These are phyloP conservation scores for Penicillium glabrum DNA, from an alignment of 2,329 filamentous ascomycete species.

Conservation along the genomic window DNA sequence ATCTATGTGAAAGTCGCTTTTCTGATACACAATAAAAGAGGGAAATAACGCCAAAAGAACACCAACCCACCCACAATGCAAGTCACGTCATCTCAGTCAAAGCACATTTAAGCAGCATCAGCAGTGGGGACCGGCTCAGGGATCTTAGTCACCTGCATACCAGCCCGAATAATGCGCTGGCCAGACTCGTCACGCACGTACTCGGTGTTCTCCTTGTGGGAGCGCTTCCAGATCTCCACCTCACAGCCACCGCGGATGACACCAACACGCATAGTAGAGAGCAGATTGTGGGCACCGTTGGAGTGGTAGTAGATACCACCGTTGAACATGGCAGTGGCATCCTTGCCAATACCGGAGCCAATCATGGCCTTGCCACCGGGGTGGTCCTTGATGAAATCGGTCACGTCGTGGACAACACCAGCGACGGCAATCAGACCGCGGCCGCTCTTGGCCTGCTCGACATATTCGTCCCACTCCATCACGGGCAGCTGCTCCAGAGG, in stretches of 20 bases:
- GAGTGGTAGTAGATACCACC: constrained; percentile 87
- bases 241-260: constrained; percentile 84
- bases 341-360: constrained; percentile 77
- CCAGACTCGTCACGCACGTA: constrained; percentile 79
- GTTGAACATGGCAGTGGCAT: constrained; percentile 88
- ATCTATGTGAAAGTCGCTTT: constrained; percentile 25
- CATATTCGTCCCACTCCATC: constrained; percentile 83
- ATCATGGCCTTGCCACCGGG: constrained; percentile 90
- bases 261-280: constrained; percentile 84
- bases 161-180: constrained; percentile 80
- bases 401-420: constrained; percentile 82
- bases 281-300: constrained; percentile 84
- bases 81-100: constrained; percentile 17
- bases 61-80: constrained; percentile 26
- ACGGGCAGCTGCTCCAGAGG: constrained; percentile 83
- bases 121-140: constrained; percentile 76
- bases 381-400: constrained; percentile 82
- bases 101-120: constrained; percentile 63
- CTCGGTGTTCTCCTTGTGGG: constrained; percentile 74
- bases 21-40: constrained; percentile 10
- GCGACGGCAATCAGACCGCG: constrained; percentile 75
- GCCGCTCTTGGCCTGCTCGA: constrained; percentile 73
- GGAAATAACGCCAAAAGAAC: constrained; percentile 16
- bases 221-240: constrained; percentile 90
- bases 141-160: constrained; percentile 81